A percentile compares a stretch with the other conserved stretches of the same genome.
These are phyloP conservation scores for Cryptococcus sp. DNA, from an alignment of 1,284 basidiomycete genomes.

Conservation along the genomic window DNA sequence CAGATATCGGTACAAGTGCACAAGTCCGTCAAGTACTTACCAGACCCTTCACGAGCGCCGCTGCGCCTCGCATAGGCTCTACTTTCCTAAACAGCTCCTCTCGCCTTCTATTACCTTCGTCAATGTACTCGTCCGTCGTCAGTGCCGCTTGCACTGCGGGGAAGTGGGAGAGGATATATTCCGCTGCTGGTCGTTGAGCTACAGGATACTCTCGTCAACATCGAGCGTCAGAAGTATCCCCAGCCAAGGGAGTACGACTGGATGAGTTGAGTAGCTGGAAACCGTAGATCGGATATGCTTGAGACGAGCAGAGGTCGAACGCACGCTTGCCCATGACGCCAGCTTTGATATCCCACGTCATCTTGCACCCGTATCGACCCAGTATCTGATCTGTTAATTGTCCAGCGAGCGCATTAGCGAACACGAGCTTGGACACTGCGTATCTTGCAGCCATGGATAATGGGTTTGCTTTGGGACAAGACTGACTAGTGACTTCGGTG, in stretches of 20 bases:
- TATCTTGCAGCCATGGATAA: not conserved
- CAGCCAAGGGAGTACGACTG: too few species aligned
- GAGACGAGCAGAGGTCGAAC: slow-evolving; percentile 3
- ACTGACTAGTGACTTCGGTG: slow-evolving; percentile 35
- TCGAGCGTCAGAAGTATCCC: too few species aligned
- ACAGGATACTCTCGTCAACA: not conserved
- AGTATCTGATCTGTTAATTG: slow-evolving; percentile 44
- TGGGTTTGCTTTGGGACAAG: not conserved
- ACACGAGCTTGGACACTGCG: too few species aligned
- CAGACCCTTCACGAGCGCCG: slow-evolving; percentile 45
- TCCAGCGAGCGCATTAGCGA: not conserved
- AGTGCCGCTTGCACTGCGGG: slow-evolving; percentile 47
- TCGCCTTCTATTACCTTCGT: slow-evolving; percentile 44
- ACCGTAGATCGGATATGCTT: too few species aligned
- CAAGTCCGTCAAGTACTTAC: slow-evolving; percentile 33
- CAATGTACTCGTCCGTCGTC: slow-evolving; percentile 48
- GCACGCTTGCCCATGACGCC: slow-evolving; percentile 53
- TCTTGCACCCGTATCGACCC: slow-evolving; percentile 44
- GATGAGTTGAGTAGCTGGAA: too few species aligned
- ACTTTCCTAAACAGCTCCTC: slow-evolving; percentile 48
- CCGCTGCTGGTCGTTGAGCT: slow-evolving; percentile 41
- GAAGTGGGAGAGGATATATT: slow-evolving; percentile 46
- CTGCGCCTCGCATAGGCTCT: slow-evolving; percentile 49
- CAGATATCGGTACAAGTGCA: not conserved
- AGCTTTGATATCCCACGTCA: slow-evolving; percentile 53